Conservation (phyloP, 2,329 filamentous ascomycete species). For the Aspergillus ochraceoroseus region DNA sequence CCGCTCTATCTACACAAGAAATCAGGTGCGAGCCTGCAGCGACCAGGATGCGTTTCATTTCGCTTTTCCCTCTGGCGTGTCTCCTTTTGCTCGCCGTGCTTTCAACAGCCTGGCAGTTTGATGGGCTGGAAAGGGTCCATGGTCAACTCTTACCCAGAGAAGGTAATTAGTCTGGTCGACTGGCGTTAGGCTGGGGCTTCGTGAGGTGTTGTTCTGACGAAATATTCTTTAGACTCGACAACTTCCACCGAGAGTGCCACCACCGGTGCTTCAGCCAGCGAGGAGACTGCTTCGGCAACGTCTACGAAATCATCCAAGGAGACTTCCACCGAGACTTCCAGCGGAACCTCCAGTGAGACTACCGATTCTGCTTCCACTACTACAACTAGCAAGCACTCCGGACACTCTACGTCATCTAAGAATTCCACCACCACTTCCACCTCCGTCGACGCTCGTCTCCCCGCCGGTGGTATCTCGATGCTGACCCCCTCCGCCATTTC, state of each 20-base stretch:
- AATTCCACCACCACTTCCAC: constrained; percentile 31
- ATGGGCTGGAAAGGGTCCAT: constrained; percentile 19
- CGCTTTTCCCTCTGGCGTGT: constrained; percentile 31
- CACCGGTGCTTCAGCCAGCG: constrained; percentile 16
- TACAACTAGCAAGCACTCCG: constrained; percentile 17
- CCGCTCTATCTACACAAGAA: not conserved
- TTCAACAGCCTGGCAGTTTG: constrained; percentile 30
- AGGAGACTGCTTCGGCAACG: constrained; percentile 17
- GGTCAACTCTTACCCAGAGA: constrained; percentile 24
- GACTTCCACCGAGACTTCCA: constrained; percentile 12
- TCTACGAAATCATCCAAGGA: constrained; percentile 10
- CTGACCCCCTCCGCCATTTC: constrained; percentile 52
- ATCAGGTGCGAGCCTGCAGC: not conserved
- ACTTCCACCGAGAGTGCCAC: constrained; percentile 21
- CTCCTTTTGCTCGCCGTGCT: constrained; percentile 32
- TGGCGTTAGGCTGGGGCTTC: not conserved
- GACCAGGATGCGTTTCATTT: constrained; percentile 33
- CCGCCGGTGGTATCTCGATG: constrained; percentile 58
- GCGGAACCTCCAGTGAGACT: constrained; percentile 17
- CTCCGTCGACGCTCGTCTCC: constrained; percentile 51
- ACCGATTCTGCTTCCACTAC: constrained; percentile 17
- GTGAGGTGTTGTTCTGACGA: not conserved
- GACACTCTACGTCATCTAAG: constrained; percentile 23
- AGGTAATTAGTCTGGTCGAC: constrained; percentile 24
- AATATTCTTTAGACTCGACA: constrained; percentile 6